These are phyloP conservation scores for Salpingoeca rosetta DNA, from an alignment of 78 protist species.

Conservation along the genomic window DNA sequence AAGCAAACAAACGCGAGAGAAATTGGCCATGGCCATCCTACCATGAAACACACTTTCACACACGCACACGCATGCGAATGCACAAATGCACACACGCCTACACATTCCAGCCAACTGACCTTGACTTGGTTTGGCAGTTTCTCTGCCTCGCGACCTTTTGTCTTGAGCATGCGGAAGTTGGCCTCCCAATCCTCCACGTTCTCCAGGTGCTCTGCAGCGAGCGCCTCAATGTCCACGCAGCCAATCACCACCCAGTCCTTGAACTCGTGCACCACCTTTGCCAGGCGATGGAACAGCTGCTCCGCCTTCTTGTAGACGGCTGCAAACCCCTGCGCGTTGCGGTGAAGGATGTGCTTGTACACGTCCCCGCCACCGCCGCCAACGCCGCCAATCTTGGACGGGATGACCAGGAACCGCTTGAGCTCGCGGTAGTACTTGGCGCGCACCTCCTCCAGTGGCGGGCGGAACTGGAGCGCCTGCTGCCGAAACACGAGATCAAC, in stretches of 20 bases:
- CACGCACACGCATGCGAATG: no score
- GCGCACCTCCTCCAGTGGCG: slow-evolving; percentile 59
- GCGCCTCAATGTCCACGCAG: slow-evolving; percentile 9
- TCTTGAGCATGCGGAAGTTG: slow-evolving; percentile 44
- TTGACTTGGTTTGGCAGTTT: slow-evolving; percentile 22
- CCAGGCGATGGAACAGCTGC: slow-evolving; percentile 27
- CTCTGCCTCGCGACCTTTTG: slow-evolving; percentile 36
- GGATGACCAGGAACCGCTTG: slow-evolving; percentile 45
- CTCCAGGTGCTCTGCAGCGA: slow-evolving; percentile 1
- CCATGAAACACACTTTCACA: no score
- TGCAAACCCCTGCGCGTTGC: slow-evolving; percentile 27
- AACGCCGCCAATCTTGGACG: slow-evolving; percentile 51
- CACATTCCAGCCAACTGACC: no score
- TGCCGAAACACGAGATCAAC: slow-evolving; percentile 27
- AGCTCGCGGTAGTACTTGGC: slow-evolving; percentile 41
- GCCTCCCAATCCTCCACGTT: slow-evolving; percentile 43
- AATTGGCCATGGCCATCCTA: no score
- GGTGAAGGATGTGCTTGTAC: slow-evolving; percentile 29
- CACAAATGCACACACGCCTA: no score
- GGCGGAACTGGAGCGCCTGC: slow-evolving; percentile 27
- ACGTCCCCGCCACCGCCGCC: slow-evolving; percentile 44
- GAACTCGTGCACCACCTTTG: slow-evolving; percentile 6
- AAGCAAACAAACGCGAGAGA: no score
- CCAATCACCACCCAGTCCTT: slow-evolving; percentile 49
- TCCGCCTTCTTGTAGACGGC: slow-evolving; percentile 36